These are phyloP conservation scores for Trypanosoma vivax DNA, from an alignment of 208 protist genomes.

Conservation along the genomic window DNA sequence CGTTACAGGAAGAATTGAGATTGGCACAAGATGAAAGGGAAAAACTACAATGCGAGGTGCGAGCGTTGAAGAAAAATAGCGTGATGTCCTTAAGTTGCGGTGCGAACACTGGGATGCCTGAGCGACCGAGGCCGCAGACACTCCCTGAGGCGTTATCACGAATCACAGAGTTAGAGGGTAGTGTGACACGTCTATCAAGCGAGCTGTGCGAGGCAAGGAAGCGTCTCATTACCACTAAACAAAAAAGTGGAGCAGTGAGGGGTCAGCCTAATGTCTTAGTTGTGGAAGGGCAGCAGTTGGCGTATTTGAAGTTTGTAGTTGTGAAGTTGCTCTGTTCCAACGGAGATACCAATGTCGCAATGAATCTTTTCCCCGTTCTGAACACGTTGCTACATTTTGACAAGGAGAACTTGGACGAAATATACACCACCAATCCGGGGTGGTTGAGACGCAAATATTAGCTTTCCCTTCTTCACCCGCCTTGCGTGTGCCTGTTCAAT, in stretches of 20 bases:
- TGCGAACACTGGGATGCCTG: too few species aligned
- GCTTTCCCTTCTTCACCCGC: conserved; percentile 8
- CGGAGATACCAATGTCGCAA: conserved; percentile 32
- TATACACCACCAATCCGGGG: conserved; percentile 47
- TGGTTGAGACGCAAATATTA: conserved; percentile 28
- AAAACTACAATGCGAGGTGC: conserved; percentile 4
- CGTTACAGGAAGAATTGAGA: conserved; percentile 27
- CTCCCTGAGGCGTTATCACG: conserved; percentile 25
- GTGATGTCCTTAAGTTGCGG: background rate
- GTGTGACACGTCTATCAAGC: conserved; percentile 21
- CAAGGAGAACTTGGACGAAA: conserved; percentile 27
- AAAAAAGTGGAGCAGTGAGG: conserved; percentile 9
- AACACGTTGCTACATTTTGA: conserved; percentile 62
- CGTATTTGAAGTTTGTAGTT: conserved; percentile 67
- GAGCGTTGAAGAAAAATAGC: background rate
- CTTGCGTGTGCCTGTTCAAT: background rate
- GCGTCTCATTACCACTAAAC: conserved; percentile 26
- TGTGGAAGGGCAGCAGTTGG: conserved; percentile 48
- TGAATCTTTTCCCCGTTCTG: conserved; percentile 71
- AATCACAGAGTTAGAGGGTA: conserved; percentile 25
- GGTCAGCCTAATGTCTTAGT: conserved; percentile 6
- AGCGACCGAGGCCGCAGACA: background rate
- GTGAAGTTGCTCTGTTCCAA: conserved; percentile 63
- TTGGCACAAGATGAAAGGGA: conserved; percentile 17
- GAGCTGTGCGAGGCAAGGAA: conserved; percentile 38